Evolutionary conservation across 441 rosid genomes (phyloP).

Genomic region (Aleurites moluccanus): DNA sequence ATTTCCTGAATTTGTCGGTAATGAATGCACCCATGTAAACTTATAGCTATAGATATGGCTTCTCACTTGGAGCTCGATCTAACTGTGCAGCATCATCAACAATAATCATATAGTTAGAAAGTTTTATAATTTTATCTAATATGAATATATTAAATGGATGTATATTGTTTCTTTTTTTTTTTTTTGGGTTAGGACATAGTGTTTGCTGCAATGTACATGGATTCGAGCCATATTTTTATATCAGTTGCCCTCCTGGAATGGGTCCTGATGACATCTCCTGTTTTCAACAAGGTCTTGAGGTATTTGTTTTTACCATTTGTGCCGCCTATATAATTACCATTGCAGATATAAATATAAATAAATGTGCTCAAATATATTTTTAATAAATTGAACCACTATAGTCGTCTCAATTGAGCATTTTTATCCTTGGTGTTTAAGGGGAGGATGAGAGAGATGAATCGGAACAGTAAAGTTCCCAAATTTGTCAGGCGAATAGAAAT

Average conservation of each 20-base stretch:
- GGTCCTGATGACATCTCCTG: constrained; percentile 84
- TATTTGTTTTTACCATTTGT: constrained; percentile 28
- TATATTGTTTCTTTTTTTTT: constrained; percentile 10
- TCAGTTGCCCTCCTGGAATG: constrained; percentile 87
- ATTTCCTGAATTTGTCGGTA: neutral
- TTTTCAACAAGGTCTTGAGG: constrained; percentile 89
- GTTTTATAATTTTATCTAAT: neutral
- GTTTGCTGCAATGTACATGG: constrained; percentile 97
- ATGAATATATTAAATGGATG: neutral
- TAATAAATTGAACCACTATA: constrained; percentile 1
- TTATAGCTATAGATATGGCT: neutral
- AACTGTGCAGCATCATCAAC: neutral
- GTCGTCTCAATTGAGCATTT: constrained; percentile 7
- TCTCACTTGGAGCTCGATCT: neutral
- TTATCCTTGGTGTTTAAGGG: constrained; percentile 42
- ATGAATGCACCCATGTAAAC: neutral
- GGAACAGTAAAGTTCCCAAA: constrained; percentile 62
- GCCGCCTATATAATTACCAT: neutral
- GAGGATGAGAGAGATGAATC: constrained; percentile 76
- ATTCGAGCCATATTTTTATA: constrained; percentile 94
- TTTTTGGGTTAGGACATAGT: constrained; percentile 86
- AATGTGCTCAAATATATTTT: neutral
- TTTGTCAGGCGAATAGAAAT: constrained; percentile 61
- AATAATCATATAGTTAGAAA: neutral
- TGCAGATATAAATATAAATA: neutral